phyloP scores from a whole-genome alignment of 2,329 filamentous ascomycete genomes.

The Penicillium rolfsii region DNA sequence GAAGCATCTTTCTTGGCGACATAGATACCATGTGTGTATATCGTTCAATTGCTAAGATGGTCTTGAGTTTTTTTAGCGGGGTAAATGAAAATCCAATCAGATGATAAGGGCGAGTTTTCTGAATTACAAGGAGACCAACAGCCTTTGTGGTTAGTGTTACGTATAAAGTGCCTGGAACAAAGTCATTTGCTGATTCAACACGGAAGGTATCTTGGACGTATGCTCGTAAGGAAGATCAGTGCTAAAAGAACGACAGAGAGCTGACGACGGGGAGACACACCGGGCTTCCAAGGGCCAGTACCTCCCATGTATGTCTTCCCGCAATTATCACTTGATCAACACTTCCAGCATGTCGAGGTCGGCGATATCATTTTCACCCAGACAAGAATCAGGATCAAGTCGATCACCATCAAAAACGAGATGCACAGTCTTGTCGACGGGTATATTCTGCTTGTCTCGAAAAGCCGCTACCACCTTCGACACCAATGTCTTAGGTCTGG shows the following conservation, averaged over 20 bases:
- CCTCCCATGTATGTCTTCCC: background rate
- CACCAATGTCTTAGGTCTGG: constrained; percentile 57
- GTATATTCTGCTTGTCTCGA: constrained; percentile 57
- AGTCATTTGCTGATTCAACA: constrained; percentile 1
- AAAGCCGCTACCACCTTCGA: constrained; percentile 66
- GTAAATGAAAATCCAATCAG: background rate
- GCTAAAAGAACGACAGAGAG: too few species aligned
- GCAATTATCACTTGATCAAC: constrained; percentile 55
- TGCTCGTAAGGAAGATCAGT: background rate
- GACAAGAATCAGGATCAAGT: constrained; percentile 62
- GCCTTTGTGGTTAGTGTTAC: background rate
- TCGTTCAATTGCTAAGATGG: too few species aligned
- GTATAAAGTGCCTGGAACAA: background rate
- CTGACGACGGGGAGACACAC: background rate
- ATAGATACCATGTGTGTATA: too few species aligned
- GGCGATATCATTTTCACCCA: constrained; percentile 71
- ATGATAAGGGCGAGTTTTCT: background rate
- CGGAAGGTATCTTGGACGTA: background rate
- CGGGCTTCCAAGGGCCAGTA: constrained; percentile 1
- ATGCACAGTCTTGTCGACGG: constrained; percentile 57
- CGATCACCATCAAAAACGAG: constrained; percentile 77
- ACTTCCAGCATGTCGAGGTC: constrained; percentile 79
- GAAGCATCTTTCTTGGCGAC: too few species aligned
- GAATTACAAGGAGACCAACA: background rate
- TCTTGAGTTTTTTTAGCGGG: too few species aligned